Percentiles rank a stretch among this genome's conserved stretches.
Conservation (phyloP, 2,329 filamentous ascomycete genomes). For the Fusarium torreyae region DNA sequence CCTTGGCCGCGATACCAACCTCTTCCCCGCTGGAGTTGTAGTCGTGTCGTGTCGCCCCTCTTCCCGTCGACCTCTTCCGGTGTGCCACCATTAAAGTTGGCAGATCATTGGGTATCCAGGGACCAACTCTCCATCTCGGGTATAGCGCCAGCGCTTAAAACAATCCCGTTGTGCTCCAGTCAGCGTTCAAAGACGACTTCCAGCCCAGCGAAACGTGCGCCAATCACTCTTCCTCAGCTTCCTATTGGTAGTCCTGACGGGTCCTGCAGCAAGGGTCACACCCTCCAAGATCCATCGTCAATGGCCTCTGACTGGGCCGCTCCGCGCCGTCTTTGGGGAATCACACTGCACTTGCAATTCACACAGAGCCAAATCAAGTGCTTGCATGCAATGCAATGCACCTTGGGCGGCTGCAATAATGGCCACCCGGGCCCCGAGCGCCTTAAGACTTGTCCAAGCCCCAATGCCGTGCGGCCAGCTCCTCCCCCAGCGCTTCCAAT, state of each 20-base stretch:
- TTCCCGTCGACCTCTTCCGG: slow-evolving; percentile 2
- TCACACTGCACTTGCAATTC: slow-evolving; percentile 48
- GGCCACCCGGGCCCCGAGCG: slow-evolving; percentile 33
- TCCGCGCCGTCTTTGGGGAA: slow-evolving; percentile 42
- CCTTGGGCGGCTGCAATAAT: slow-evolving; percentile 46
- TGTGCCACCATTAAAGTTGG: slow-evolving; percentile 17
- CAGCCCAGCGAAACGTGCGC: slow-evolving; percentile 20
- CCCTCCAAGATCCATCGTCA: slow-evolving; percentile 41
- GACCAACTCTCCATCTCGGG: slow-evolving; percentile 18
- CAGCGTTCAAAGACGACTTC: slow-evolving; percentile 26
- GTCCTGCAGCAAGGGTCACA: slow-evolving; percentile 44
- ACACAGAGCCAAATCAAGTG: slow-evolving; percentile 27
- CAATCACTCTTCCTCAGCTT: slow-evolving; percentile 16
- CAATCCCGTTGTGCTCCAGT: slow-evolving; percentile 37
- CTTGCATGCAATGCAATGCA: slow-evolving; percentile 32
- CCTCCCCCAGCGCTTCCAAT: slow-evolving; percentile 19
- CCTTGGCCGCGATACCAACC: slow-evolving; percentile 6
- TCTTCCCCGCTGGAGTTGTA: slow-evolving; percentile 8
- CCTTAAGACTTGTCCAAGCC: slow-evolving; percentile 49
- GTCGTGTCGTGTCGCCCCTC: neutral
- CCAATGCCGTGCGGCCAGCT: slow-evolving; percentile 41
- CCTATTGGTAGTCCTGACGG: slow-evolving; percentile 39
- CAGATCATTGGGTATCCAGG: slow-evolving; percentile 35
- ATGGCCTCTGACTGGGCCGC: slow-evolving; percentile 50
- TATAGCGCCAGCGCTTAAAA: slow-evolving; percentile 50